These are phyloP conservation scores for Penicillium psychrofluorescens DNA, from an alignment of 495 filamentous ascomycete genomes.

Conservation along the genomic window DNA sequence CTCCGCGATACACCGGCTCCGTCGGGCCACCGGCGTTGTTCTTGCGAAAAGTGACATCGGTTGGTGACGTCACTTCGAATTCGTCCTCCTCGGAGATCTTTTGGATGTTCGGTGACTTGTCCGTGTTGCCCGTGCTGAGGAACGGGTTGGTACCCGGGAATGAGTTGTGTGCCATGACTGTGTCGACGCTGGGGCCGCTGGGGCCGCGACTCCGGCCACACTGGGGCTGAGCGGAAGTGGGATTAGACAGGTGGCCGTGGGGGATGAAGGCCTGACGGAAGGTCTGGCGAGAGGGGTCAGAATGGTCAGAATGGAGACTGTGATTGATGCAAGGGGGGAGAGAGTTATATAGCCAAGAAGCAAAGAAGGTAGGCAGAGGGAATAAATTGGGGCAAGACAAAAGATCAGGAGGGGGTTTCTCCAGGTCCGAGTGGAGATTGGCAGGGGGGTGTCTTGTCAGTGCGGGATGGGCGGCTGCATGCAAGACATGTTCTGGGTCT, in stretches of 20 bases:
- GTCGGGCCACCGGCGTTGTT: slow-evolving; percentile 20
- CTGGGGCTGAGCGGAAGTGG: slow-evolving; percentile 1
- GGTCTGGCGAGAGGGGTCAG: too few relatives aligned
- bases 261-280: not conserved
- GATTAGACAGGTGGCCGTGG: not conserved
- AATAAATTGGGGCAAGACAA: too few relatives aligned
- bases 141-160: slow-evolving; percentile 55
- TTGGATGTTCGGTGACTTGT: slow-evolving; percentile 31
- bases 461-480: too few relatives aligned
- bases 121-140: slow-evolving; percentile 28
- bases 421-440: too few relatives aligned
- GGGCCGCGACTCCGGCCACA: slow-evolving; percentile 25
- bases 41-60: slow-evolving; percentile 45
- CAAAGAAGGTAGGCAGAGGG: too few relatives aligned
- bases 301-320: too few relatives aligned
- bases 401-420: too few relatives aligned
- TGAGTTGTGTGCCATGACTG: slow-evolving; percentile 44
- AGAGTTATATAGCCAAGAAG: too few relatives aligned
- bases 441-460: too few relatives aligned
- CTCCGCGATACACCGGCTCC: slow-evolving; percentile 22
- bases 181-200: slow-evolving; percentile 21
- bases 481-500: too few relatives aligned
- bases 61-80: slow-evolving; percentile 57
- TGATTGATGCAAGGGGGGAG: too few relatives aligned
- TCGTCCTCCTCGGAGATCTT: slow-evolving; percentile 56